Base-by-base conservation (phyloP, 2,329 filamentous ascomycete species). In the Conoideocrella luteorostrata region DNA sequence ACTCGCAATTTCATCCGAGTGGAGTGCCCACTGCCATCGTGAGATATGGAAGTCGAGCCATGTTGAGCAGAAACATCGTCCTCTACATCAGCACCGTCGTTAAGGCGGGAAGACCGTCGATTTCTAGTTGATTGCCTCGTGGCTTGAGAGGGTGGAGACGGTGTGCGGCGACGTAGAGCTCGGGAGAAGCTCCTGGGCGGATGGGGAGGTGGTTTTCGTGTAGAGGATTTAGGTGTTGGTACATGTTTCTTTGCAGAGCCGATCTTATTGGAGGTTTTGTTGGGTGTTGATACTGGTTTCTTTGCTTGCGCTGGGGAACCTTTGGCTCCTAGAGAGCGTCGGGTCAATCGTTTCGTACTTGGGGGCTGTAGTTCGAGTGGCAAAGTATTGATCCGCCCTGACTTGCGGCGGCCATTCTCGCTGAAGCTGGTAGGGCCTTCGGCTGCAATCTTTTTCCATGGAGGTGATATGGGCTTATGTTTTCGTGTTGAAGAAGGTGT, bases 381-480 rank as follows among this genome's bases (percentile, higher is more conserved):
- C 12, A 80, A 56, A 3, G 61, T 60, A 56, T 84, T 84, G 55
- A 80, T 78, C 48, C 81, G 75, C 32, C 79, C 79, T 18, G 81
- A 85, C 56, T 81, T 83, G 47, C 81, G 75, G 50, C 75, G 75
- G 39, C 86, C 88, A 77, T 75, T 86, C 67, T 75, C 78, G 36
- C 85, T 77, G 60, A 94, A 90, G 1, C 86, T 85, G 4, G 91
- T 93, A 18, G 93, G 93, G 0, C 93, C 93, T 22, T 95, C 86
- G 32, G 86, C 88, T 47, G 77, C 77, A 50, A 86, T 77, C 57
- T 81, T 87, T 70, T 93, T 97, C 93, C 93, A 98, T 18, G 93
- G 93, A 52, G 93, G 93, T 50, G 91, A 97, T 47, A 76, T 73
- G 42, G 70, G 68, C 44, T 67, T 68, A 0, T 50, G 47, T 47